Base-by-base conservation (phyloP, 768 basidiomycete genomes). In the Steccherinum ochraceum region DNA sequence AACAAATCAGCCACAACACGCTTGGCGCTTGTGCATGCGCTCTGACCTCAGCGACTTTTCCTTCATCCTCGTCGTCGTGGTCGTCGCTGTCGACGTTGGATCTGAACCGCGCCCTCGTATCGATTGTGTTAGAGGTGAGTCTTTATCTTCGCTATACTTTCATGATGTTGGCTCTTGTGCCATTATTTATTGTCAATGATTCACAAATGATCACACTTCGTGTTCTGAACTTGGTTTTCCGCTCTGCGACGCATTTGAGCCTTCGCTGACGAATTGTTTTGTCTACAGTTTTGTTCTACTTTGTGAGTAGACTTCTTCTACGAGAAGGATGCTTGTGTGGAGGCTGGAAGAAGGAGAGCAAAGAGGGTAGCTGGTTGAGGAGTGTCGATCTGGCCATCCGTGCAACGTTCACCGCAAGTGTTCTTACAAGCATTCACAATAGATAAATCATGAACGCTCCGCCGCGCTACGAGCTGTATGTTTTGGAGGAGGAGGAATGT, bases 401-500 rank as follows among this genome's bases (percentile, higher is more conserved):
- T n/a, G n/a, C n/a, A n/a, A n/a, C n/a, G n/a, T n/a, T n/a, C n/a
- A n/a, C n/a, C n/a, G n/a, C n/a, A n/a, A n/a, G n/a, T n/a, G n/a
- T n/a, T n/a, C n/a, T n/a, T n/a, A n/a, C n/a, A n/a, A 35, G 7
- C 30, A 35, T 35, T 16, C 7, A 7, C 30, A 35, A 35, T 35
- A 35, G 30, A 35, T 35, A 20, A 44, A 54, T 45, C 58, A 91
- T 96, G 88, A 99, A 99, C 72, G 93, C 93, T 43, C 93, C 93
- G n/a, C 84, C 85, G 65, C 83, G 95, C 57, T 89, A 84, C 63
- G 93, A 96, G 69, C 76, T 90, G 57, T 96, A 83, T 66, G 86
- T 95, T 45, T 78, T 97, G 44, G 90, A 93, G 18, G 93, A 97
- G 60, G 90, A 86, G 64, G 94, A 99, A 74, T 88, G 86, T 72